A percentile compares a stretch with the other conserved stretches of the same genome.
phyloP scores from a whole-genome alignment of 176 grass and related monocot genomes.

The Juncus effusus region DNA sequence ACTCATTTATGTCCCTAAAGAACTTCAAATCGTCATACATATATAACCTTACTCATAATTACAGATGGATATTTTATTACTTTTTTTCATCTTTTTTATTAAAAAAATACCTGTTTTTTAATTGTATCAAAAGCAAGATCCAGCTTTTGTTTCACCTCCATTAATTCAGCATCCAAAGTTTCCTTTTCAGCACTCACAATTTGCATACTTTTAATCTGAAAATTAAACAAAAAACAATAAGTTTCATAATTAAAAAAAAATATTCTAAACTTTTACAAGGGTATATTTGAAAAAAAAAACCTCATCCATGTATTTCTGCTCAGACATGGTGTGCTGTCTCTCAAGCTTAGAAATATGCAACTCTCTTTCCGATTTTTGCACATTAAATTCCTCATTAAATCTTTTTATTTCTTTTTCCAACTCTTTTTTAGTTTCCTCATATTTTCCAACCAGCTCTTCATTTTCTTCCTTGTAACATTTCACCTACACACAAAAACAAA shows the following conservation, averaged over 20 bases:
- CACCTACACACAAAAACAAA: slow-evolving; percentile 49
- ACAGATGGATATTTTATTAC: neutral
- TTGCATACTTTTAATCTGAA: slow-evolving; percentile 77
- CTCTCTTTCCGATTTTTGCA: slow-evolving; percentile 68
- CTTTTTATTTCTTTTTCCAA: slow-evolving; percentile 50
- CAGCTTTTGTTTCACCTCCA: slow-evolving; percentile 62
- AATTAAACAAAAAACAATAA: slow-evolving; percentile 27
- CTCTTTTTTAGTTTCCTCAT: slow-evolving; percentile 58
- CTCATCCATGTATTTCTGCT: slow-evolving; percentile 83
- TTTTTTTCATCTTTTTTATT: neutral
- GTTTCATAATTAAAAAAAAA: neutral
- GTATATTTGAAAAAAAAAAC: slow-evolving; percentile 32
- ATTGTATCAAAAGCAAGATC: slow-evolving; percentile 68
- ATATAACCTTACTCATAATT: too few species aligned
- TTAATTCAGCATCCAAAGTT: slow-evolving; percentile 49
- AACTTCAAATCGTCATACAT: neutral
- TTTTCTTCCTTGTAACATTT: slow-evolving; percentile 58
- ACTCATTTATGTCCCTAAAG: neutral
- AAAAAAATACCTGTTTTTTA: slow-evolving; percentile 64
- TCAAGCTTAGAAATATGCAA: slow-evolving; percentile 78
- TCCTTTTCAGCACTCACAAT: slow-evolving; percentile 72
- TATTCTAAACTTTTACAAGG: slow-evolving; percentile 10
- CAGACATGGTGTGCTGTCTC: slow-evolving; percentile 67
- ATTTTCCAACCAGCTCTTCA: slow-evolving; percentile 50
- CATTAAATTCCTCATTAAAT: slow-evolving; percentile 68